Evolutionary conservation across 1,139 yeast genomes (phyloP).

Genomic region (Sugiyamaella pinicola): DNA sequence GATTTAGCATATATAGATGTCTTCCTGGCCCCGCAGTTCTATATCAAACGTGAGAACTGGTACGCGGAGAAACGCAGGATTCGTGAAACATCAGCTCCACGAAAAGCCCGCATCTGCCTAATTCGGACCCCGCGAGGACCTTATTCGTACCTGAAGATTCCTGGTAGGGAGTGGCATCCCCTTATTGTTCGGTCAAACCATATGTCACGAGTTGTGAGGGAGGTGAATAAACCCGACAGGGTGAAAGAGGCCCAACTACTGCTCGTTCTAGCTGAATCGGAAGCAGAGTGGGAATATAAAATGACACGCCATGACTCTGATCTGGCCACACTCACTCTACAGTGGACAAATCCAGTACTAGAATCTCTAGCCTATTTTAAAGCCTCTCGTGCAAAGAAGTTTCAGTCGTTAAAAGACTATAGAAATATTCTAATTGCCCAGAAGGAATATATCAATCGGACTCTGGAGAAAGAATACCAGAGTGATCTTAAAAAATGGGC

Average conservation of each 20-base stretch:
- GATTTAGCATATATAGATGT: constrained; percentile 30
- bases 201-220: constrained; percentile 16
- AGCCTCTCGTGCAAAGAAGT: constrained; percentile 1
- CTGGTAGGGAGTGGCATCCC: constrained; percentile 23
- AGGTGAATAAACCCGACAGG: constrained; percentile 1
- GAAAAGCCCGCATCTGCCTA: constrained; percentile 18
- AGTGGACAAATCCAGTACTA: constrained; percentile 11
- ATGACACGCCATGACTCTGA: neutral
- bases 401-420: constrained; percentile 6
- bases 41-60: constrained; percentile 12
- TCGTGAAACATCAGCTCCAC: constrained; percentile 20
- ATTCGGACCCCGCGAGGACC: constrained; percentile 28
- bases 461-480: constrained; percentile 14
- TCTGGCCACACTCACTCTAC: neutral
- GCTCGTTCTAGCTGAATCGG: constrained; percentile 22
- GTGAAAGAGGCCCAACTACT: constrained; percentile 16
- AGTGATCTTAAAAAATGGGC: constrained; percentile 18
- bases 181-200: constrained; percentile 17
- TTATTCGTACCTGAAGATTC: constrained; percentile 25
- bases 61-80: constrained; percentile 15
- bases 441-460: constrained; percentile 14
- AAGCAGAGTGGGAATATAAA: constrained; percentile 29
- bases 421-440: constrained; percentile 18
- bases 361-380: neutral
- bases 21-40: constrained; percentile 29